phyloP scores from a whole-genome alignment of 78 protist species.

The Tieghemostelium lacteum region DNA sequence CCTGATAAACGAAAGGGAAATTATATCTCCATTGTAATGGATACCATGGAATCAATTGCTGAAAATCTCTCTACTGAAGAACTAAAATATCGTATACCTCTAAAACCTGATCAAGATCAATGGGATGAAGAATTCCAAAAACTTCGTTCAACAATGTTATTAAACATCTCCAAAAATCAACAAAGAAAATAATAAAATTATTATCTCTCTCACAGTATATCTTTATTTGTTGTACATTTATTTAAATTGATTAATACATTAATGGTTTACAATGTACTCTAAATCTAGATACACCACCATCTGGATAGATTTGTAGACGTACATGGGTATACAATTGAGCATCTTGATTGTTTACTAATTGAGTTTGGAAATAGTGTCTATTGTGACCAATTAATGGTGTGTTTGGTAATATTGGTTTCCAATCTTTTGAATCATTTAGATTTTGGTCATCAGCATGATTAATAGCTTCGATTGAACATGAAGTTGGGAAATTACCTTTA shows the following conservation, averaged over 20 bases:
- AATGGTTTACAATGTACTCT: constrained; percentile 26
- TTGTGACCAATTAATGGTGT: constrained; percentile 57
- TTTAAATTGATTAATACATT: too few relatives aligned
- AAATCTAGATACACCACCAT: constrained; percentile 90
- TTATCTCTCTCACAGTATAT: too few relatives aligned
- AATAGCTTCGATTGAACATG: constrained; percentile 65
- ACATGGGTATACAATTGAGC: constrained; percentile 78
- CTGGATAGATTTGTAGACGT: constrained; percentile 85
- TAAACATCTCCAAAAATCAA: too few relatives aligned
- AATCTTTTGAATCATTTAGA: not conserved
- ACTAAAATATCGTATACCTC: constrained; percentile 40
- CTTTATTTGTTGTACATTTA: too few relatives aligned
- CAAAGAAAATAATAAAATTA: too few relatives aligned
- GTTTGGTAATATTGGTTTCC: constrained; percentile 40
- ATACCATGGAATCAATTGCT: constrained; percentile 78
- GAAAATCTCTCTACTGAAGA: constrained; percentile 64
- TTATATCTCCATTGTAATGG: constrained; percentile 70
- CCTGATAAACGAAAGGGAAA: constrained; percentile 57
- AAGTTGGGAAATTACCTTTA: constrained; percentile 90
- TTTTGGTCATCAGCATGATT: not conserved
- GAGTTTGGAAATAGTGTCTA: constrained; percentile 60
- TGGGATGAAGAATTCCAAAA: constrained; percentile 56
- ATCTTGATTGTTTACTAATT: constrained; percentile 1
- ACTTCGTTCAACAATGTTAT: not conserved
- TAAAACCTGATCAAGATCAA: constrained; percentile 23